Conservation (phyloP, 2,329 filamentous ascomycete genomes). For the Aspergillus unguis region DNA sequence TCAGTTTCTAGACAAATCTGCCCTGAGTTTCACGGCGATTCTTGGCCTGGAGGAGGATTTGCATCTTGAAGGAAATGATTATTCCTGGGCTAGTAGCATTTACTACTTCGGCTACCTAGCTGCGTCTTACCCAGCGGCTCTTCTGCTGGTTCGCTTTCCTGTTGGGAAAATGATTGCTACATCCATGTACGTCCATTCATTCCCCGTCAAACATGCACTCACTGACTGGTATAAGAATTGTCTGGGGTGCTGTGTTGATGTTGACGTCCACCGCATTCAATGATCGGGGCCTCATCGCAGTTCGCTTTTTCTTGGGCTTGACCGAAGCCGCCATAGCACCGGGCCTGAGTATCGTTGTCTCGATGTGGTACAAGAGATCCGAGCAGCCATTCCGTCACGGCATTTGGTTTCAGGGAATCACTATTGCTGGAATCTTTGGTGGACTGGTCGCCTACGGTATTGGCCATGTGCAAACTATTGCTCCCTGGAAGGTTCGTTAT, state of each 20-base stretch:
- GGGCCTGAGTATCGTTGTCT: constrained; percentile 35
- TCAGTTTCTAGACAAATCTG: constrained; percentile 2
- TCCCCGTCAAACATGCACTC: not conserved
- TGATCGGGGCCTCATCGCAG: constrained; percentile 38
- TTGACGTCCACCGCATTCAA: constrained; percentile 38
- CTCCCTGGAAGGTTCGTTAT: constrained; percentile 24
- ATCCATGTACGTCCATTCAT: constrained; percentile 11
- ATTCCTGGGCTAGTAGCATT: constrained; percentile 22
- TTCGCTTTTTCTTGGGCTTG: constrained; percentile 43
- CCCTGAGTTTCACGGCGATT: not conserved
- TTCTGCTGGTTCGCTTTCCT: constrained; percentile 35
- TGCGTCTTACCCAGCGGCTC: constrained; percentile 35
- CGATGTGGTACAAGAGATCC: constrained; percentile 28
- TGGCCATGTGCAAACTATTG: constrained; percentile 21
- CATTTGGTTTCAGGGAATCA: constrained; percentile 32
- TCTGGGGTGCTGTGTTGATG: constrained; percentile 32
- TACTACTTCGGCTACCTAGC: constrained; percentile 30
- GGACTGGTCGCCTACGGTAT: constrained; percentile 27
- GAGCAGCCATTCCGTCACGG: constrained; percentile 32
- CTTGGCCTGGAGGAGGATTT: constrained; percentile 25
- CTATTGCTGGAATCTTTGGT: constrained; percentile 26
- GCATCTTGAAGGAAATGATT: constrained; percentile 23
- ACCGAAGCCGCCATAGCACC: constrained; percentile 40
- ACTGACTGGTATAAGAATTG: constrained; percentile 17
- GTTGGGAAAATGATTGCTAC: constrained; percentile 27